Evolutionary conservation across 2,329 filamentous ascomycete species (phyloP).

Genomic region (Peltaster fructicola): DNA sequence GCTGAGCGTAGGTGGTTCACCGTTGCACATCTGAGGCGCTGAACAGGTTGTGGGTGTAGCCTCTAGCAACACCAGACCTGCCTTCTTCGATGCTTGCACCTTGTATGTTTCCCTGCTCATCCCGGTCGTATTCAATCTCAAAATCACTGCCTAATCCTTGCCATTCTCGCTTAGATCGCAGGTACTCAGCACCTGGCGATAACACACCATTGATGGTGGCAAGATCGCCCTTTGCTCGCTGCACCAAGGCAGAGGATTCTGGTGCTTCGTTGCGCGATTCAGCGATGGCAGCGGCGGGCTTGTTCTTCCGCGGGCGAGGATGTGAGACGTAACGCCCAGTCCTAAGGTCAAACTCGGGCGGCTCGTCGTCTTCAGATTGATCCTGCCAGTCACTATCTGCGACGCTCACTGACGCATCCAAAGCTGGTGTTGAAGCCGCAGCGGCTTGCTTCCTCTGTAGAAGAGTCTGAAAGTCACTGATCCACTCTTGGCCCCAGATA

Average conservation of each 20-base stretch:
- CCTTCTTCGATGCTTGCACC: constrained; percentile 68
- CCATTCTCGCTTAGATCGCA: constrained; percentile 75
- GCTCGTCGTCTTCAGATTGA: constrained; percentile 30
- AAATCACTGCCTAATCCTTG: constrained; percentile 82
- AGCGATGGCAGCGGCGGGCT: constrained; percentile 9
- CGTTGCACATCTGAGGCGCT: too few species aligned
- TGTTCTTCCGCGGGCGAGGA: constrained; percentile 40
- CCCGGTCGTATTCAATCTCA: constrained; percentile 40
- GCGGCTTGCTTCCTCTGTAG: constrained; percentile 23
- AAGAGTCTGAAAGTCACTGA: constrained; percentile 63
- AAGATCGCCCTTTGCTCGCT: constrained; percentile 50
- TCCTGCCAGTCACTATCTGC: constrained; percentile 24
- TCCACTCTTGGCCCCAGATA: constrained; percentile 78
- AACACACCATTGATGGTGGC: constrained; percentile 66
- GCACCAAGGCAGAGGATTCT: constrained; percentile 33
- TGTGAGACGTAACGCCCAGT: constrained; percentile 70
- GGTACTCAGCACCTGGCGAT: constrained; percentile 81
- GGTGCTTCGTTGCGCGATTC: constrained; percentile 2
- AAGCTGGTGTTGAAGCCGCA: constrained; percentile 8
- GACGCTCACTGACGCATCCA: constrained; percentile 10
- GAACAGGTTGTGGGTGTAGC: too few species aligned
- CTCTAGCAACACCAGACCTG: constrained; percentile 69
- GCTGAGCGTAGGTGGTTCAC: too few species aligned
- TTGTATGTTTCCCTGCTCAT: constrained; percentile 28
- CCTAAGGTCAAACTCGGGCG: constrained; percentile 81